These are phyloP conservation scores for Talaromyces albobiverticillius DNA, from an alignment of 2,329 filamentous ascomycete species.

Conservation along the genomic window DNA sequence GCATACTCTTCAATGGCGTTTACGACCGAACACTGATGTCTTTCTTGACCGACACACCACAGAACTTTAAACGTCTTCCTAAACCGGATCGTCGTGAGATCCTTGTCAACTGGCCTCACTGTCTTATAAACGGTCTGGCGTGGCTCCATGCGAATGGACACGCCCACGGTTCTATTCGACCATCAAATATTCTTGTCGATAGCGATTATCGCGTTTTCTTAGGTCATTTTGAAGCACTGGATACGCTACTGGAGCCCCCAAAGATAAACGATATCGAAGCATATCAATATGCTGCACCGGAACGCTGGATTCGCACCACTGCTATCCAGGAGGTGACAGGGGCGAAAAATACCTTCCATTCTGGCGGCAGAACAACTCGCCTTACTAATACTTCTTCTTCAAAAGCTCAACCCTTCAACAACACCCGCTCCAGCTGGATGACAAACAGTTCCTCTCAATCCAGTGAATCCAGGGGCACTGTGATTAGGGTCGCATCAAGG, in stretches of 20 bases:
- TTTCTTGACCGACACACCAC: constrained; percentile 43
- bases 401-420: constrained; percentile 18
- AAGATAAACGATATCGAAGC: constrained; percentile 54
- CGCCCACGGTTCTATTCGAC: constrained; percentile 56
- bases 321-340: constrained; percentile 34
- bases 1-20: constrained; percentile 41
- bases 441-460: constrained; percentile 27
- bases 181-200: constrained; percentile 60
- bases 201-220: constrained; percentile 56
- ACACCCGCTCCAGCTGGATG: constrained; percentile 19
- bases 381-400: constrained; percentile 20
- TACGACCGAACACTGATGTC: constrained; percentile 41
- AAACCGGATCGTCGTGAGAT: constrained; percentile 42
- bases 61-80: constrained; percentile 38
- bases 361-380: constrained; percentile 40
- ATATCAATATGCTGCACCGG: constrained; percentile 60
- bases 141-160: constrained; percentile 56
- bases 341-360: constrained; percentile 32
- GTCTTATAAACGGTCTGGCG: constrained; percentile 53
- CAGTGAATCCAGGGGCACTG: constrained; percentile 32
- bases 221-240: constrained; percentile 56
- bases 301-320: constrained; percentile 45
- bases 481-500: constrained; percentile 31
- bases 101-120: constrained; percentile 47
- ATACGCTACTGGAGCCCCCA: constrained; percentile 53